phyloP scores from a whole-genome alignment of 805 yeast species.

The Candida ascalaphidarum region DNA sequence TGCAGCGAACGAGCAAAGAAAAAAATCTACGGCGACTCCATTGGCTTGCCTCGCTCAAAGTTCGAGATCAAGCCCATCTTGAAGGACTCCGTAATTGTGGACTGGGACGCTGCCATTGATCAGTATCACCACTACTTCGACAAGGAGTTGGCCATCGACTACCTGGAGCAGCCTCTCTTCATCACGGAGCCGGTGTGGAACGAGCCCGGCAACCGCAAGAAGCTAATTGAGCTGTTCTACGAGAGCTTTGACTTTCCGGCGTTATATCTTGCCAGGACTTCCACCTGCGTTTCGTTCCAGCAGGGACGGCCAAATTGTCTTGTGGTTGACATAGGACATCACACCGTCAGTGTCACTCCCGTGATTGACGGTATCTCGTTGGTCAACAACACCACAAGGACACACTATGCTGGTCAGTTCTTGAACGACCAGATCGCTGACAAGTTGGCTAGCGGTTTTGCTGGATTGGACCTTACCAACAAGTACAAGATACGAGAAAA shows the following conservation, averaged over 20 bases:
- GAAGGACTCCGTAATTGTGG: constrained; percentile 53
- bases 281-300: constrained; percentile 85
- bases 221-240: constrained; percentile 61
- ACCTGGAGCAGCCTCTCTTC: constrained; percentile 64
- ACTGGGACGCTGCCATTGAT: constrained; percentile 81
- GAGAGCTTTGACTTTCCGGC: constrained; percentile 73
- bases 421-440: constrained; percentile 46
- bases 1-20: constrained; percentile 8
- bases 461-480: constrained; percentile 20
- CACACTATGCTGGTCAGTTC: constrained; percentile 67
- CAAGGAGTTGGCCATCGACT: constrained; percentile 40
- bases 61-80: constrained; percentile 50
- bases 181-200: constrained; percentile 89
- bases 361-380: constrained; percentile 76
- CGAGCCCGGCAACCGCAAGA: constrained; percentile 52
- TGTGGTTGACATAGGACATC: constrained; percentile 83
- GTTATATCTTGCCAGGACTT: constrained; percentile 68
- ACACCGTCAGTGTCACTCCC: constrained; percentile 67
- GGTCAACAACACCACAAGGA: constrained; percentile 59
- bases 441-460: constrained; percentile 21
- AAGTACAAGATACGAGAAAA: constrained; percentile 46
- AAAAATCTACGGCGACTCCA: constrained; percentile 30
- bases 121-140: constrained; percentile 62
- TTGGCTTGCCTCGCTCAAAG: constrained; percentile 42
- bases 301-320: constrained; percentile 82